Percentiles rank a stretch among this genome's conserved stretches.
Conservation (phyloP, 495 filamentous ascomycete species). For the Talaromyces proteolyticus region DNA sequence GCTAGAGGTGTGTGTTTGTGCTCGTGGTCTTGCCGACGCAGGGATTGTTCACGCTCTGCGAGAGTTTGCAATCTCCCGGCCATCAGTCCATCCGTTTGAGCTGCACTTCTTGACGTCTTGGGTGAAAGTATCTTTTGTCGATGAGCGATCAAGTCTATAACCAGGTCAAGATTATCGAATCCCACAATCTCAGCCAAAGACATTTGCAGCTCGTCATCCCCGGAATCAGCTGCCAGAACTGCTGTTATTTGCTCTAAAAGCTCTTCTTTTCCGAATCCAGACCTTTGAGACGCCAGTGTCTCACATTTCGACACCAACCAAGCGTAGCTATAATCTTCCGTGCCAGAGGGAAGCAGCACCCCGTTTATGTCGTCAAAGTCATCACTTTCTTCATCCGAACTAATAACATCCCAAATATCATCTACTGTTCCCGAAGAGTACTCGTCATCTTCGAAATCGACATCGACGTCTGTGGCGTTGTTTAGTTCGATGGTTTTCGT, state of each 20-base stretch:
- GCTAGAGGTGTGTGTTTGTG: slow-evolving; percentile 74
- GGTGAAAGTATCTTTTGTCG: slow-evolving; percentile 53
- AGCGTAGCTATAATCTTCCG: slow-evolving; percentile 24
- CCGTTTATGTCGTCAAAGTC: slow-evolving; percentile 31
- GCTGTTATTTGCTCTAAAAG: slow-evolving; percentile 68
- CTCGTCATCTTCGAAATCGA: slow-evolving; percentile 57
- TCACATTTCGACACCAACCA: slow-evolving; percentile 68
- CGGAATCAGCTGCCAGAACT: slow-evolving; percentile 56
- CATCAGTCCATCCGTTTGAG: slow-evolving; percentile 45
- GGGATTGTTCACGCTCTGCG: slow-evolving; percentile 68
- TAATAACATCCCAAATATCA: slow-evolving; percentile 88
- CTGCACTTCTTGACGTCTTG: slow-evolving; percentile 24
- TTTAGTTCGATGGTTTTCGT: slow-evolving; percentile 28
- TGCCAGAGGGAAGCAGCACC: slow-evolving; percentile 11
- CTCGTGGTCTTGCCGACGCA: slow-evolving; percentile 67
- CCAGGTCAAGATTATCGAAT: slow-evolving; percentile 84
- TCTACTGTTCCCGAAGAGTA: slow-evolving; percentile 60
- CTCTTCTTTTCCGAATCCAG: slow-evolving; percentile 54
- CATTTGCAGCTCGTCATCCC: slow-evolving; percentile 82
- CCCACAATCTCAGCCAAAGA: slow-evolving; percentile 86
- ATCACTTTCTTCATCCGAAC: slow-evolving; percentile 55
- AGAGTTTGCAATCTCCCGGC: slow-evolving; percentile 59
- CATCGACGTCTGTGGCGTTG: slow-evolving; percentile 52
- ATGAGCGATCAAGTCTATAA: slow-evolving; percentile 76
- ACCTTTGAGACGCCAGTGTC: slow-evolving; percentile 49